Base-by-base conservation (phyloP, 352 stramenopile genomes). In the Phytophthora rubi region DNA sequence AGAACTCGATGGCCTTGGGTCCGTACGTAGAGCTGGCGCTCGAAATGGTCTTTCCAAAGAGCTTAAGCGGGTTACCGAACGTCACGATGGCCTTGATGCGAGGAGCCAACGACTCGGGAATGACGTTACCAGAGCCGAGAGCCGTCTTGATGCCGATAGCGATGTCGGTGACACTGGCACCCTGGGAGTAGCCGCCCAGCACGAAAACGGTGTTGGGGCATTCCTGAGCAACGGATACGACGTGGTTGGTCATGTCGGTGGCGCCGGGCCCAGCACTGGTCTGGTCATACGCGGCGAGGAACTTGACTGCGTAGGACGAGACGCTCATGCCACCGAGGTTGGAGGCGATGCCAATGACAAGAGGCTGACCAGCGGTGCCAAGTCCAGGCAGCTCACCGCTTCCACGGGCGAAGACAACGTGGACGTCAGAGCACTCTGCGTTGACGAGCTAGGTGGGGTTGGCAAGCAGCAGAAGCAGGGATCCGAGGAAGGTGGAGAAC, bases 201-300 rank as follows among this genome's bases (percentile, higher is more conserved):
- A 76, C 62, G 23, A 79, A 79, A 4, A 73, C 65, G 2, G 72
- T 70, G 51, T 77, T 65, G 3, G 75, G 71, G 26, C 75, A 82
- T 16, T 70, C 32, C 15, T 64, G 28, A 8, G 75, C 68, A 12
- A 73, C 69, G 2, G 47, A 57, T 13, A 68, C 42, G 59, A 81
- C 57, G 26, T 79, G 67, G 58, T 74, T 79, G 23, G 70, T 71
- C 75, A 81, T 75, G 45, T 77, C 75, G 30, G 65, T 81, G 47
- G 71, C 75, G 0, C 68, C 75, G 0, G 71, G 47, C 0, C 67
- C 75, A 16, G 71, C 69, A 30, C 65, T 79, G 6, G 58, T 75
- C 59, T 79, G 68, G 37, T 65, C 67, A n/a, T 54, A 48, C 0
- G 67, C 58, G 2, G 75, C 75, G 16, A 54, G 37, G 51, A 77